Evolutionary conservation across 2,329 filamentous ascomycete species (phyloP), one percentile per base, ranked within the genome.

Genomic region (Biscogniauxia sp.): DNA sequence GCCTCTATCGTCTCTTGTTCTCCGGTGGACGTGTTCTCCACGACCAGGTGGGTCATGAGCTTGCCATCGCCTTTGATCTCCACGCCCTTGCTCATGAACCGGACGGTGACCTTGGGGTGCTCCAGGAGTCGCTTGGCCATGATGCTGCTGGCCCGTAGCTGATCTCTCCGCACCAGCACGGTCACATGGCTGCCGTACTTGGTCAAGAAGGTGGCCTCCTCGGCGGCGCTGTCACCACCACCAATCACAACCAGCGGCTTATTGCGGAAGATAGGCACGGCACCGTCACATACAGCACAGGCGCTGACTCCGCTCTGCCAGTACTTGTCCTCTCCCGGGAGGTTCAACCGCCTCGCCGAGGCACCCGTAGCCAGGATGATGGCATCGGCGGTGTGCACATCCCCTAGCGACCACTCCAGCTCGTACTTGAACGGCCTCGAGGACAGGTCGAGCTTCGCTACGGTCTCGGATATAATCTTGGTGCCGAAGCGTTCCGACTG

Each of bases 291-390:
- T 54, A 99, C 95, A 37, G 95, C 95, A 78, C 95, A 99, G 55
- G 95, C 95, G 56, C 90, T 95, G 74, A 99, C 92, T 68, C 95
- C 95, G 76, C 91, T 95, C 76, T 97, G 93, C 96, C 96, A 99
- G 85, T 93, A 99, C 76, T 88, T 91, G 58, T 96, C 91, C 82
- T 99, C 95, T 58, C 95, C 96, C 13, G 88, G 82, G 53, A 99
- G 85, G 75, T 89, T 82, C 58, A 99, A 81, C 65, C 96, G 86
- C 67, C 91, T 85, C 41, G 95, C 95, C 64, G 94, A 97, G 54
- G 96, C 95, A 68, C 95, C 95, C 0, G 95, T 99, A 50, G 95
- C 96, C 67, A 99, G 88, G 78, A 99, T 97, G 70, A 99, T 80
- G 53, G 92, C 84, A 76, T 98, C 94, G 60, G 95, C 92, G 3